Base-by-base conservation (phyloP, 495 filamentous ascomycete species). In the Emericellopsis terricola region DNA sequence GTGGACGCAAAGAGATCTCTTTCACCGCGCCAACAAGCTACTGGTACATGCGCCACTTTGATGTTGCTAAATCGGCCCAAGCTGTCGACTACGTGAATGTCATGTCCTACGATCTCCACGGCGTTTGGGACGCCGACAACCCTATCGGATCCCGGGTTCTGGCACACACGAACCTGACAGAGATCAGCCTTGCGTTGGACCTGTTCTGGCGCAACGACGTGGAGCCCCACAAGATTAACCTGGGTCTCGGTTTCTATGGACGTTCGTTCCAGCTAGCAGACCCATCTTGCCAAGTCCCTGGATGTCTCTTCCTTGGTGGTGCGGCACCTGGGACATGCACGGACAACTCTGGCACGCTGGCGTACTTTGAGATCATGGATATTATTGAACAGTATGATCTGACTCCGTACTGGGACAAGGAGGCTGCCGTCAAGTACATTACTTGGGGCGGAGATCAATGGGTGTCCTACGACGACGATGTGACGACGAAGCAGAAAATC, bases 181-280 rank as follows among this genome's bases (percentile, higher is more conserved):
- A 72, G 43, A 72, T 75, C 36, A 40, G 68, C 9, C 13, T 38
- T 3, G 55, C 52, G 0, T 16, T 66, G 0, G 45, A 70, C 10
- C 55, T 75, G 0, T 42, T 71, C 1, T 72, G 68, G 68, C 44
- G 67, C 1, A 60, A 57, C 39, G 40, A 56, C 19, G 50, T 76
- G 5, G 35, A 43, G 3, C 48, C 66, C 0, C 20, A 24, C 0
- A 52, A 65, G 33, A 47, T 73, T 3, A 39, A 41, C 36, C 34
- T 73, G 2, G 68, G 69, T 0, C 16, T 69, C 0, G 69, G 56
- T 2, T 73, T 65, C 38, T 75, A 75, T 38, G 69, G 70, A 0
- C 51, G 70, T 1, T 29, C 15, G n/a, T 61, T 52, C 36, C 40
- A 28, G 2, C 39, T 54, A 1, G 26, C 31, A 3, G 46, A 52